Base-by-base conservation (phyloP, 164 flowering plant genomes). In the Tetracentron sinense region DNA sequence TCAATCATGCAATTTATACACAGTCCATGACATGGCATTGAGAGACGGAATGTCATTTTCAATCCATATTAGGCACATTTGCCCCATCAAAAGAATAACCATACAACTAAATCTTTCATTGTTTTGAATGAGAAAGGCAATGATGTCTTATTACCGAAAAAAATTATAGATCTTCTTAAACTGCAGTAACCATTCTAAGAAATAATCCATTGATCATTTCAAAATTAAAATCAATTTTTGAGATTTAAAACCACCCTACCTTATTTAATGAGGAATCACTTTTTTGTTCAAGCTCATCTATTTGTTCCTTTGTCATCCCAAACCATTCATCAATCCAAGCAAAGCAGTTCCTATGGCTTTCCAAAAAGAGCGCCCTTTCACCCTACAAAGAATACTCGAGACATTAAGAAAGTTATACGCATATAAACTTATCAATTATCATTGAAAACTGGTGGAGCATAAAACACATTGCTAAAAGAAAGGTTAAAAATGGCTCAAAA, bases 291-390 rank as follows among this genome's bases (percentile, higher is more conserved):
- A 84, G 75, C 61, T 83, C 78, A 25, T 76, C 80, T 55, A 87
- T 54, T 58, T 77, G 68, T 60, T 80, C 76, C 69, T 75, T n/a
- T 12, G 73, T 75, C 82, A 81, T 71, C 58, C 92, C 92, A 66
- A 74, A 81, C 92, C 92, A 87, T 30, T 87, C 86, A 72, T 87
- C 92, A 20, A 87, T 84, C 92, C 92, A 87, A 61, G 78, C 75
- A 65, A 87, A 87, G 51, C 83, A 77, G 62, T 80, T 83, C 57
- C 77, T 68, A 73, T 87, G 87, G 64, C 86, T 83, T 71, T 82
- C 92, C 23, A 76, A 61, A 56, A 87, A 87, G 55, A 87, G 88
- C 55, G 89, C 88, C 67, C 79, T 80, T 73, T 87, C 89, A 58
- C 79, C 92, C 92, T 87, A 61, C 30, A 23, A 64, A 54, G 51